Percentiles rank a stretch among this genome's conserved stretches.
These are phyloP conservation scores for Eimeria praecox DNA, from an alignment of 169 alveolate species.

Conservation along the genomic window DNA sequence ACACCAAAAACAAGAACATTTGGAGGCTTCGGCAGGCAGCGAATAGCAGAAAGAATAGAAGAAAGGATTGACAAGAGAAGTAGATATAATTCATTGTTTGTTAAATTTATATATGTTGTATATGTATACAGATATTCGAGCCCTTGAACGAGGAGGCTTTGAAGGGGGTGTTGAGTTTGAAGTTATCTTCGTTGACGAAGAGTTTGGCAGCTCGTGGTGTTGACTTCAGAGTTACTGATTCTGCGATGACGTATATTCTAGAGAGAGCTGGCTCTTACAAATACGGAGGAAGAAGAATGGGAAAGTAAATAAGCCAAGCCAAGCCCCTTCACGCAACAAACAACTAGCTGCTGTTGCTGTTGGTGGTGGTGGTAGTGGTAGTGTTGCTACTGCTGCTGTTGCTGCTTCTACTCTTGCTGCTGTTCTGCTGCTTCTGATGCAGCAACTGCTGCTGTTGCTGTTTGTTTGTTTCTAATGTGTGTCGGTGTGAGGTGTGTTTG, in stretches of 20 bases:
- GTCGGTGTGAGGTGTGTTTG: too few species aligned
- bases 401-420: background rate
- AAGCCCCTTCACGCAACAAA: too few species aligned
- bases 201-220: conserved; percentile 8
- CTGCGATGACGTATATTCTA: conserved; percentile 26
- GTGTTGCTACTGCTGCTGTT: background rate
- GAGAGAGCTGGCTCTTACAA: conserved; percentile 40
- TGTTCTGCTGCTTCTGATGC: background rate
- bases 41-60: too few species aligned
- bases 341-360: background rate
- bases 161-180: conserved; percentile 46
- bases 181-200: background rate
- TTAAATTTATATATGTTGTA: background rate
- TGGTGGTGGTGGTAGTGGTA: background rate
- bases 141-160: conserved; percentile 5
- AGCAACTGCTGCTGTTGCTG: background rate
- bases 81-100: too few species aligned
- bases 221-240: conserved; percentile 23
- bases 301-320: too few species aligned
- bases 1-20: too few species aligned
- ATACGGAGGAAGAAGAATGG: conserved; percentile 40
- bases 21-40: too few species aligned
- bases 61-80: too few species aligned
- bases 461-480: background rate
- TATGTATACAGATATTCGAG: background rate